A percentile compares a stretch with the other conserved stretches of the same genome.
Conservation (phyloP, 2,329 filamentous ascomycete genomes). For the Hymenoscyphus infarciens region DNA sequence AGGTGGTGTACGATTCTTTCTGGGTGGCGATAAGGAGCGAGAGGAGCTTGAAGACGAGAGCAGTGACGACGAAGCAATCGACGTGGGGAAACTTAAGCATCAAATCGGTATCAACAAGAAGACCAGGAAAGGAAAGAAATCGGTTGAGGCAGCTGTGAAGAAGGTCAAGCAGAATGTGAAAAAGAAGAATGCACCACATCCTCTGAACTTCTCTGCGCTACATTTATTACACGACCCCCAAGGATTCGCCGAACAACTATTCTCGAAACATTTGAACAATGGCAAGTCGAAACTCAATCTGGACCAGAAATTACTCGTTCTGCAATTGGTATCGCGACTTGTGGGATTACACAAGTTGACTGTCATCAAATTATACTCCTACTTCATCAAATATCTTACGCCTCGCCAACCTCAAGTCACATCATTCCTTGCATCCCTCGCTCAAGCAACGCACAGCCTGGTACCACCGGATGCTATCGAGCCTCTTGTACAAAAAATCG, state of each 20-base stretch:
- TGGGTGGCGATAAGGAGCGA: conserved; percentile 92
- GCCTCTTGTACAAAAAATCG: conserved; percentile 89
- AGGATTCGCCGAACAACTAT: conserved; percentile 85
- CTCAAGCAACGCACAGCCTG: conserved; percentile 85
- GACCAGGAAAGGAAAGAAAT: conserved; percentile 78
- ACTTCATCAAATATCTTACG: conserved; percentile 89
- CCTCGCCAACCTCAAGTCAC: conserved; percentile 87
- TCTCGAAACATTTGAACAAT: conserved; percentile 86
- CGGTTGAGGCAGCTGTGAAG: conserved; percentile 75
- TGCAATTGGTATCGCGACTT: conserved; percentile 86
- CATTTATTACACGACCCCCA: conserved; percentile 94
- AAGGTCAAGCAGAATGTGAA: conserved; percentile 78
- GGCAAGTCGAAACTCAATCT: conserved; percentile 79
- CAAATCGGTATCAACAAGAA: conserved; percentile 95
- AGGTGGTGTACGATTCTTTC: conserved; percentile 87
- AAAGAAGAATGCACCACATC: conserved; percentile 83
- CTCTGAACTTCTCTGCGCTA: conserved; percentile 92
- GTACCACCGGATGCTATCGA: conserved; percentile 92
- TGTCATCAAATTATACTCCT: conserved; percentile 87
- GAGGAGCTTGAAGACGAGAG: conserved; percentile 89
- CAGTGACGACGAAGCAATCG: conserved; percentile 77
- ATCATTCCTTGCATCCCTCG: conserved; percentile 85
- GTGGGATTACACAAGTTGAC: conserved; percentile 92
- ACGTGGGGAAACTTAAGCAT: conserved; percentile 79
- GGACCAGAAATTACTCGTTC: conserved; percentile 83